Base-by-base conservation (phyloP, 345 rosid species). In the Corymbia maculata region DNA sequence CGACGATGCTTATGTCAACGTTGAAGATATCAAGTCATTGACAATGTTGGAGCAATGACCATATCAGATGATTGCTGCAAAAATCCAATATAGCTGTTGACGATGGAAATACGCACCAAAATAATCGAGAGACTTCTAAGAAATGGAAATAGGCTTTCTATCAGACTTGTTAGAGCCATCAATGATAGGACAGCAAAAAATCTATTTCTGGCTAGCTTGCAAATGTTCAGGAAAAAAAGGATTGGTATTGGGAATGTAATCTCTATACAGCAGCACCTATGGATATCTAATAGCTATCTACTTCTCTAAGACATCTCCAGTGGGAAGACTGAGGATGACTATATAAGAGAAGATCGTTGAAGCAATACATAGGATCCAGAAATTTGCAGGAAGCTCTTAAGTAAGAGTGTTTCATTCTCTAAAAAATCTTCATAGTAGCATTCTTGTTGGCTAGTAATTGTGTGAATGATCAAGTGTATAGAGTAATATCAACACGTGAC, bases 111-210 rank as follows among this genome's bases (percentile, higher is more conserved):
- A 9, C 24, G 1, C 21, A 53, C 24, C 24, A 53, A 53, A 53
- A 53, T 9, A 53, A 53, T 53, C 6, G 24, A 53, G 21, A 53
- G 9, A 53, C 57, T 24, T 53, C 57, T 53, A 53, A 53, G 57
- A 53, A 7, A 53, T 17, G 57, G 57, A 53, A 17, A 53, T 4
- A 0, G 10, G 4, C 57, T 53, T 53, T 28, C 13, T 61, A 0
- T 28, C 9, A 61, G 2, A 61, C 7, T 13, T 13, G 1, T 28
- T 8, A 28, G 14, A 61, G 70, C 8, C 8, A 13, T 28, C 30
- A 61, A 7, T 28, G 42, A 57, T 7, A 15, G 16, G n/a, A 64
- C 1, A 28, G 2, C 0, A 13, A 4, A 28, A 1, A 6, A 13
- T 14, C 70, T 13, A 28, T 66, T 64, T 66, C 1, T 15, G 17